Conservation (phyloP, 331 rosid species). For the Rhamnella rubrinervis region DNA sequence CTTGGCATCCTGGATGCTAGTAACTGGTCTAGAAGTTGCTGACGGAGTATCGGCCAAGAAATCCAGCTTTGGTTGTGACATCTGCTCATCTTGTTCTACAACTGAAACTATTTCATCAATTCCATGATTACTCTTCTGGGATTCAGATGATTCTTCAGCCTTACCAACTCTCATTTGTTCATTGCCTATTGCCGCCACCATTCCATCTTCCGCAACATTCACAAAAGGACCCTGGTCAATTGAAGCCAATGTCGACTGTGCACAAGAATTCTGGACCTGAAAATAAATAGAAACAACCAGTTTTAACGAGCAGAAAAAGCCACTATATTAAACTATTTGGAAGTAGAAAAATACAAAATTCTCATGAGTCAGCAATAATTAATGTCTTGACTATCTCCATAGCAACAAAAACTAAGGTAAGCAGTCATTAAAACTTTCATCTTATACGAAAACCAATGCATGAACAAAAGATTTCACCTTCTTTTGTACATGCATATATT, state of each 20-base stretch:
- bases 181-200: slow-evolving; percentile 71
- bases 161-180: slow-evolving; percentile 34
- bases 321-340: background rate
- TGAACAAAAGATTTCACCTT: slow-evolving; percentile 36
- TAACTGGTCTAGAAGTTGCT: slow-evolving; percentile 16
- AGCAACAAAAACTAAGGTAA: background rate
- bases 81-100: slow-evolving; percentile 23
- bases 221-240: slow-evolving; percentile 88
- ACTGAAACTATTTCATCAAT: slow-evolving; percentile 14
- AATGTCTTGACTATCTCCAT: background rate
- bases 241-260: slow-evolving; percentile 38
- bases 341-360: background rate
- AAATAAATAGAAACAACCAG: slow-evolving; percentile 24
- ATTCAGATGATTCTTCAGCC: slow-evolving; percentile 35
- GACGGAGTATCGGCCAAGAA: slow-evolving; percentile 9
- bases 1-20: slow-evolving; percentile 21
- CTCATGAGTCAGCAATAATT: background rate
- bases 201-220: slow-evolving; percentile 66
- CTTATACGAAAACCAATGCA: background rate
- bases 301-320: slow-evolving; percentile 24
- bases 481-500: slow-evolving; percentile 65
- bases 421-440: background rate
- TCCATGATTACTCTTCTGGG: slow-evolving; percentile 21
- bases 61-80: slow-evolving; percentile 23
- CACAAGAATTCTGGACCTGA: slow-evolving; percentile 37